A percentile compares a stretch with the other conserved stretches of the same genome.
Evolutionary conservation across 768 basidiomycete genomes (phyloP).

Genomic region (Tubosaeta sp.): DNA sequence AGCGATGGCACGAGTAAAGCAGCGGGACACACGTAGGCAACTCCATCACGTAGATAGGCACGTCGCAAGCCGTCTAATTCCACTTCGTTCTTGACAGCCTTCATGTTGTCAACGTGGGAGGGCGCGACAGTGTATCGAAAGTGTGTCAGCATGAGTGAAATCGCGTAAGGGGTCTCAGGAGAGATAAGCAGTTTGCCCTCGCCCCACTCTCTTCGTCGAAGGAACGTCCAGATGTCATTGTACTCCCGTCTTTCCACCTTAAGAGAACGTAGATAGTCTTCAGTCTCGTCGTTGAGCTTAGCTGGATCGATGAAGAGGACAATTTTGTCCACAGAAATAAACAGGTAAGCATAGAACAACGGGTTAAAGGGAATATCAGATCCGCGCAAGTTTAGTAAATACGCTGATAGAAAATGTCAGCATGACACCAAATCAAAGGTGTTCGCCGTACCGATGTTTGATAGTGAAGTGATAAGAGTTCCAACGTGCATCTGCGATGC

Average conservation of each 20-base stretch:
- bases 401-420: conserved; percentile 47
- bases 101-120: conserved; percentile 68
- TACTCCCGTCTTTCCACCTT: conserved; percentile 63
- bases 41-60: conserved; percentile 90
- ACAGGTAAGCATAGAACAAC: conserved; percentile 85
- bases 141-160: conserved; percentile 80
- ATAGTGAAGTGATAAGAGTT: conserved; percentile 63
- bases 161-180: conserved; percentile 75
- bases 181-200: conserved; percentile 75
- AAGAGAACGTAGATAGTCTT: conserved; percentile 53
- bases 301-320: conserved; percentile 72
- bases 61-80: conserved; percentile 80
- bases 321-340: conserved; percentile 56
- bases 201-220: conserved; percentile 72
- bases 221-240: conserved; percentile 74
- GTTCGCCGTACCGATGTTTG: conserved; percentile 58
- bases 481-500: conserved; percentile 61
- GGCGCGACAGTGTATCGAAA: conserved; percentile 72
- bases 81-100: conserved; percentile 83
- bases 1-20: conserved; percentile 2
- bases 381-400: conserved; percentile 84
- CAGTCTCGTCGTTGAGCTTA: conserved; percentile 59
- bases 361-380: conserved; percentile 90
- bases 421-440: not conserved
- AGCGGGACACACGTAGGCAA: conserved; percentile 60